phyloP scores from a whole-genome alignment of 1,284 basidiomycete species.

The Ganoderma boninense region DNA sequence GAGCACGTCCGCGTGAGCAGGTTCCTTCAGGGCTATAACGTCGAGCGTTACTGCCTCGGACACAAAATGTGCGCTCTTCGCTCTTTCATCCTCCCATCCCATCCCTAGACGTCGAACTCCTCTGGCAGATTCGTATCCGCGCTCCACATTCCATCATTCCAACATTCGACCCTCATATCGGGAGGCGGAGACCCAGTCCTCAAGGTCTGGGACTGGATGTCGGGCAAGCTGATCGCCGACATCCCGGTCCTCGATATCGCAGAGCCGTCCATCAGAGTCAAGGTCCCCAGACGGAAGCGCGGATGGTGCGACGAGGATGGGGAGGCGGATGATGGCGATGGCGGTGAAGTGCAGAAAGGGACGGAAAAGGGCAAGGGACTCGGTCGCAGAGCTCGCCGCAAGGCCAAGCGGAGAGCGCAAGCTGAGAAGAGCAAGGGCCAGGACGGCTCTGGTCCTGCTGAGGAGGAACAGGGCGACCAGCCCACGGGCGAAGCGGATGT shows the following conservation, averaged over 20 bases:
- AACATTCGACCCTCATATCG: constrained; percentile 68
- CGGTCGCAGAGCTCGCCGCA: constrained; percentile 29
- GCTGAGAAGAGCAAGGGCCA: constrained; percentile 34
- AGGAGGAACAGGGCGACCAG: constrained; percentile 29
- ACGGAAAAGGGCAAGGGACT: constrained; percentile 37
- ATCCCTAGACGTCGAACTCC: constrained; percentile 10
- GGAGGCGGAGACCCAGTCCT: constrained; percentile 88
- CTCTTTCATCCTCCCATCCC: not conserved
- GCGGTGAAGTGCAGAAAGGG: constrained; percentile 28
- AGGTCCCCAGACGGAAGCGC: constrained; percentile 47
- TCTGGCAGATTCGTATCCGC: constrained; percentile 80
- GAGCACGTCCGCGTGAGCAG: constrained; percentile 93
- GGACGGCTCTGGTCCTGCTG: constrained; percentile 30
- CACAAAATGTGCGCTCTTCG: constrained; percentile 73
- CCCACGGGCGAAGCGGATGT: constrained; percentile 25
- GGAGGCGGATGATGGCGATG: constrained; percentile 40
- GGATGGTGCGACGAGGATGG: constrained; percentile 48
- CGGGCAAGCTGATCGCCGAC: constrained; percentile 60
- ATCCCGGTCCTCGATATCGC: constrained; percentile 65
- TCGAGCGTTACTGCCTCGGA: constrained; percentile 88
- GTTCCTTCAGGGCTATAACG: constrained; percentile 85
- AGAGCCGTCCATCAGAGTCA: constrained; percentile 69
- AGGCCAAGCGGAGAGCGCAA: constrained; percentile 33
- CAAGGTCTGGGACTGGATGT: constrained; percentile 84
- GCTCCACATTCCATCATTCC: constrained; percentile 69